These are phyloP conservation scores for Sarocladium oryzae DNA, from an alignment of 2,329 filamentous ascomycete genomes.

Conservation along the genomic window DNA sequence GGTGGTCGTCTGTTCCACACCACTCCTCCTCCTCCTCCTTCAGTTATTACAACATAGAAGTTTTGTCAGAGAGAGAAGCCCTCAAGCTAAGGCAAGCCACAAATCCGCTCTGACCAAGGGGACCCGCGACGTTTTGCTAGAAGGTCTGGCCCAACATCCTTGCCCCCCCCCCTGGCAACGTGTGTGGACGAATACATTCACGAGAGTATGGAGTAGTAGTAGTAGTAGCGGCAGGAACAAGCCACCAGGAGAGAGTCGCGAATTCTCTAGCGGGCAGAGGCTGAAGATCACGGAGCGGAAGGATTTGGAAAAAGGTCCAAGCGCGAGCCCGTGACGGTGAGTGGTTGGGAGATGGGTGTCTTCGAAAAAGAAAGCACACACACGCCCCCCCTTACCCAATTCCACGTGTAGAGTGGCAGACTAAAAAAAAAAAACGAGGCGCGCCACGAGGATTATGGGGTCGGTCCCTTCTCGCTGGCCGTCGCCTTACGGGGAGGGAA, in stretches of 20 bases:
- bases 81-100: slow-evolving; percentile 5
- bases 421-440: too few relatives aligned
- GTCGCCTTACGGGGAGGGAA: neutral
- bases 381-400: neutral
- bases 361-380: too few relatives aligned
- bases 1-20: too few relatives aligned
- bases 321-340: slow-evolving; percentile 2
- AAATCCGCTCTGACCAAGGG: neutral
- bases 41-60: too few relatives aligned
- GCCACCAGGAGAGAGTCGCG: too few relatives aligned
- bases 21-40: too few relatives aligned
- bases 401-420: slow-evolving; percentile 9
- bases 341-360: neutral
- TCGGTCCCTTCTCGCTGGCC: neutral
- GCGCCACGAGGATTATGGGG: slow-evolving; percentile 5
- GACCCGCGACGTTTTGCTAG: neutral
- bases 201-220: too few relatives aligned
- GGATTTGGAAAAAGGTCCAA: neutral
- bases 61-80: too few relatives aligned
- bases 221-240: too few relatives aligned
- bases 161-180: too few relatives aligned
- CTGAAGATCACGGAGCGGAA: neutral
- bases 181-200: too few relatives aligned
- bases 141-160: neutral
- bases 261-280: slow-evolving; percentile 7